phyloP scores from a whole-genome alignment of 2,329 filamentous ascomycete species.

The Rhinocladiella mackenziei region DNA sequence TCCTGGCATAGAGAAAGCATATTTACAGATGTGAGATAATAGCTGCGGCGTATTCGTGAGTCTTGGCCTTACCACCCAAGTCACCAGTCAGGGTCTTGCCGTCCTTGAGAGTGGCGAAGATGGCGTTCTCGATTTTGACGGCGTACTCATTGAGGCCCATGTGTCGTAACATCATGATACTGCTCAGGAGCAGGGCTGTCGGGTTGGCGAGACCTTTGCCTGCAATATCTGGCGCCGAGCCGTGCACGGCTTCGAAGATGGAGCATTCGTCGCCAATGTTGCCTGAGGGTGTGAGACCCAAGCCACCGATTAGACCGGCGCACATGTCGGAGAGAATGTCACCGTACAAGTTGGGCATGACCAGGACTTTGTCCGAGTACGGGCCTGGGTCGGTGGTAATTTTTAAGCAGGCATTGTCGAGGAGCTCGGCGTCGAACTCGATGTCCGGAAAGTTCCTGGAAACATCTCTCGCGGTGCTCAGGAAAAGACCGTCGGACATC shows the following conservation, averaged over 20 bases:
- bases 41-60: slow-evolving; percentile 84
- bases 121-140: slow-evolving; percentile 83
- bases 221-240: slow-evolving; percentile 93
- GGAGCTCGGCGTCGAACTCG: slow-evolving; percentile 94
- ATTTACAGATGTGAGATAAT: slow-evolving; percentile 66
- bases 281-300: slow-evolving; percentile 93
- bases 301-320: slow-evolving; percentile 94
- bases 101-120: slow-evolving; percentile 91
- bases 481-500: slow-evolving; percentile 90
- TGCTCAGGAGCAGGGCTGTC: slow-evolving; percentile 88
- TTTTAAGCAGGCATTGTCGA: slow-evolving; percentile 99
- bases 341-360: slow-evolving; percentile 97
- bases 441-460: slow-evolving; percentile 93
- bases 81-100: slow-evolving; percentile 95
- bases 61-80: slow-evolving; percentile 93
- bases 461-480: slow-evolving; percentile 77
- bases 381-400: slow-evolving; percentile 94
- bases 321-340: slow-evolving; percentile 99
- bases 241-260: slow-evolving; percentile 99
- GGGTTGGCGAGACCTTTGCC: slow-evolving; percentile 96
- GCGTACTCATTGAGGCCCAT: slow-evolving; percentile 89
- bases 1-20: too few species aligned
- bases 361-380: slow-evolving; percentile 80
- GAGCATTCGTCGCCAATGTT: slow-evolving; percentile 99
- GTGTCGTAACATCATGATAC: slow-evolving; percentile 99